Base-by-base conservation (phyloP, 495 filamentous ascomycete species). In the Clavariopsis aquatica region DNA sequence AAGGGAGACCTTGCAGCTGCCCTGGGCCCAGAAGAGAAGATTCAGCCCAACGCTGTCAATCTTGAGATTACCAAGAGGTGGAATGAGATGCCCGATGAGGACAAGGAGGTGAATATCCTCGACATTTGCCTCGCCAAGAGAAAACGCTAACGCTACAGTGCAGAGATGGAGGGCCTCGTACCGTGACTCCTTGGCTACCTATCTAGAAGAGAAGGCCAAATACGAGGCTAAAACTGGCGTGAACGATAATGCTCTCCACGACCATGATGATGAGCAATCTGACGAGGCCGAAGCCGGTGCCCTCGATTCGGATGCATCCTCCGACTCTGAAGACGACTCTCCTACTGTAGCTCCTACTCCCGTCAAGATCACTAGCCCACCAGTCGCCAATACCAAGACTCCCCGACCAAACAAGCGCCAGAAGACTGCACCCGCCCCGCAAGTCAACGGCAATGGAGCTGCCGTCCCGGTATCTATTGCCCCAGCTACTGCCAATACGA, bases 11-110 rank as follows among this genome's bases (percentile, higher is more conserved):
- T 98, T 20, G 90, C 88, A 13, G 71, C 81, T 1, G 79, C 84
- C 36, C 84, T 85, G 2, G 85, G 84, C 60, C 89, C 91, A 64
- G 89, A 88, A 68, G 88, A 93, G 52, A 87, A 96, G 17, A 83
- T 89, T 64, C 85, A 87, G 45, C 56, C 64, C 27, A 69, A 65
- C 53, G 70, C 63, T 13, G 70, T 72, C 52, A 68, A 68, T 38
- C 20, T 57, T 23, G 92, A 96, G 77, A 89, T 91, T 9, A 91
- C 88, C 60, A 82, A 82, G 52, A 83, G 93, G 64, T 96, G 95
- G 94, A 78, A 83, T 49, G 82, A 81, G 46, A 91, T 97, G 88
- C 75, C 77, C 5, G 80, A 86, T 0, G 72, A 77, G 0, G 85
- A 96, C 74, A 93, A 95, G 78, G 81, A 85, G 66, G 89, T 94